Evolutionary conservation across 2,329 filamentous ascomycete genomes (phyloP), one percentile per base, ranked within the genome.

Genomic region (Ceratocystiopsis sp.): DNA sequence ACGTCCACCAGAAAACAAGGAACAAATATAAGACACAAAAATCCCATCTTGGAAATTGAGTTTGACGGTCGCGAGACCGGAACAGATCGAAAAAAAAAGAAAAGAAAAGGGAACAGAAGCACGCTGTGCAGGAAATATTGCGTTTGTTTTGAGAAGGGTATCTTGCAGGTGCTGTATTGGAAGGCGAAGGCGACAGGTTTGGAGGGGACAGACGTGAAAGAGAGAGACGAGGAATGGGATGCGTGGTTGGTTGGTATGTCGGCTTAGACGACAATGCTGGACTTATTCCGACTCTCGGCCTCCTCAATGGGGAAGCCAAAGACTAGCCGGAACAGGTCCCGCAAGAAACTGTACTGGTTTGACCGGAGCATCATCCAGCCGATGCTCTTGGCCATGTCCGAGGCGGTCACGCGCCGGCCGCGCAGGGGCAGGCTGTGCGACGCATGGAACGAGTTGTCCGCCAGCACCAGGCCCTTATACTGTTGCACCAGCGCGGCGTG

Each of bases 241-340:
- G 10, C 5, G 25, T 29, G 25, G 25, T 10, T 8, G 21, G 21
- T 8, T 29, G 25, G 3, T 13, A 9, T n/a, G 14, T 12, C 15
- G 3, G 3, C 13, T 17, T 55, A 76, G 16, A 79, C 66, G 16
- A 62, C 61, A 46, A 83, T 79, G 47, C 69, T 75, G 40, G 78
- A 65, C 45, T 69, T 73, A 53, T 82, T 80, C 49, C 79, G 68
- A 43, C 68, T 64, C 39, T 80, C 75, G 1, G 75, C 79, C 53
- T 94, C 86, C 44, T 94, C 84, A 15, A 85, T 62, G 40, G 80
- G 74, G 54, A 89, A 89, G 4, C 84, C 82, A 58, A 93, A 93
- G 3, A 94, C 85, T 36, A 89, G 68, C 42, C 75, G 73, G 62
- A 84, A 95, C 14, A 95, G 66, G 53, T 94, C 86, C 41, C 76